phyloP scores from a whole-genome alignment of 495 filamentous ascomycete genomes.

The Delitschia confertaspora region DNA sequence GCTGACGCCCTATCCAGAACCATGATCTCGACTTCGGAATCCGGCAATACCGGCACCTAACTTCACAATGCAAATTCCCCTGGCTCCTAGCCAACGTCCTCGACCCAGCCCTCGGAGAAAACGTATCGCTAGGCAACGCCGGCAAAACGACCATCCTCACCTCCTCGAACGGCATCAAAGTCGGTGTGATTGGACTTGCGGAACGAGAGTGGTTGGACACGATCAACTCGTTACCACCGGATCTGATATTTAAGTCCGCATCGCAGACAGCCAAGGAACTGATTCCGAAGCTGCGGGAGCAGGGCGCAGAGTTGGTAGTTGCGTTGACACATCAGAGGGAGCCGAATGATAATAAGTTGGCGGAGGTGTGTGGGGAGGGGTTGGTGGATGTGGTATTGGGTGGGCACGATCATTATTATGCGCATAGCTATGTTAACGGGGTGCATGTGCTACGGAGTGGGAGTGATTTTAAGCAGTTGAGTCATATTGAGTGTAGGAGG shows the following conservation, averaged over 20 bases:
- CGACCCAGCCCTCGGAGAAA: slow-evolving; percentile 65
- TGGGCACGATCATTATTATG: slow-evolving; percentile 85
- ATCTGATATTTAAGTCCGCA: slow-evolving; percentile 71
- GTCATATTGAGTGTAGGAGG: slow-evolving; percentile 67
- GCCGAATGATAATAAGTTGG: slow-evolving; percentile 68
- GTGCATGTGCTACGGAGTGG: slow-evolving; percentile 75
- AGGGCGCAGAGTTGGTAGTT: slow-evolving; percentile 74
- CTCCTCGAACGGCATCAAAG: slow-evolving; percentile 71
- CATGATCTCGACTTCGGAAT: slow-evolving; percentile 95
- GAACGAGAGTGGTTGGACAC: slow-evolving; percentile 78
- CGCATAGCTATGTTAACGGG: slow-evolving; percentile 63
- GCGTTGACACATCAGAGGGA: slow-evolving; percentile 79
- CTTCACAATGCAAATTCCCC: slow-evolving; percentile 68
- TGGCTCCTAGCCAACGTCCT: slow-evolving; percentile 84
- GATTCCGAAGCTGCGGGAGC: slow-evolving; percentile 56
- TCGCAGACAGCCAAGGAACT: slow-evolving; percentile 60
- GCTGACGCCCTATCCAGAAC: slow-evolving; percentile 43
- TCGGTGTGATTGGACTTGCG: slow-evolving; percentile 76
- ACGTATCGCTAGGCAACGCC: slow-evolving; percentile 59
- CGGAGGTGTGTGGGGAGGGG: slow-evolving; percentile 54
- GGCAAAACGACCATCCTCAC: slow-evolving; percentile 62
- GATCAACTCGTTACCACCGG: slow-evolving; percentile 73
- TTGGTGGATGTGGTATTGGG: slow-evolving; percentile 77
- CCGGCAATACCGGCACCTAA: slow-evolving; percentile 62
- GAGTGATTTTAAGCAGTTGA: slow-evolving; percentile 82